Evolutionary conservation across 129 eudicot species (phyloP), one percentile per base, ranked within the genome.

Genomic region (Heracleum sosnowskyi): DNA sequence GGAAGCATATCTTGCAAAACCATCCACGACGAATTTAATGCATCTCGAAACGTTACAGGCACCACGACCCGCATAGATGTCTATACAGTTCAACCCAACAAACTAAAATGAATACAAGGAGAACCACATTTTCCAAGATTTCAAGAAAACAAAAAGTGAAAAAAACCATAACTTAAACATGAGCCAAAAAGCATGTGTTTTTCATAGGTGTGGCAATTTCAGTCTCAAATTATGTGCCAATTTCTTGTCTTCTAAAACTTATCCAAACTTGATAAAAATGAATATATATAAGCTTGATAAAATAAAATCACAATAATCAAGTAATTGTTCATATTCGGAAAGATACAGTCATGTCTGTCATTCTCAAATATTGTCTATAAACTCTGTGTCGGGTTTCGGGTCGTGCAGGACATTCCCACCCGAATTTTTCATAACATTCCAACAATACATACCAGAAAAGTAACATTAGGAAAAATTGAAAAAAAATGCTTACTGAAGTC

Each of bases 401-500:
- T 22, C 26, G 10, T 51, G 62, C 62, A 11, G 1, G 26, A 51
- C 26, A n/a, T 57, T 9, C 31, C 5, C 64, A 57, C 64, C n/a
- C 11, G 4, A 1, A 0, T 8, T 9, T n/a, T n/a, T 60, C 34
- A 72, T 41, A 34, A 72, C 18, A 72, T 41, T 11, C 9, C 33
- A 72, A 72, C 17, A 12, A 72, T 73, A 81, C 37, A 33, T 29
- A 79, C 4, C 55, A 40, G n/a, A 57, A 29, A 45, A 70, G n/a
- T 37, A 70, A 22, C 0, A 60, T 17, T 22, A 3, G 26, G 15
- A 74, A n/a, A 31, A 2, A 45, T 7, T 26, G 34, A 7, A 28
- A 34, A 39, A 18, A 75, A 77, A 31, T 28, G 33, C 87, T 84
- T 33, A 92, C 96, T 79, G 42, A 83, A 76, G 82, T 85, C 83